Evolutionary conservation across 805 yeast species (phyloP), one percentile per base, ranked within the genome.

Genomic region (Dipodascopsis tothii): DNA sequence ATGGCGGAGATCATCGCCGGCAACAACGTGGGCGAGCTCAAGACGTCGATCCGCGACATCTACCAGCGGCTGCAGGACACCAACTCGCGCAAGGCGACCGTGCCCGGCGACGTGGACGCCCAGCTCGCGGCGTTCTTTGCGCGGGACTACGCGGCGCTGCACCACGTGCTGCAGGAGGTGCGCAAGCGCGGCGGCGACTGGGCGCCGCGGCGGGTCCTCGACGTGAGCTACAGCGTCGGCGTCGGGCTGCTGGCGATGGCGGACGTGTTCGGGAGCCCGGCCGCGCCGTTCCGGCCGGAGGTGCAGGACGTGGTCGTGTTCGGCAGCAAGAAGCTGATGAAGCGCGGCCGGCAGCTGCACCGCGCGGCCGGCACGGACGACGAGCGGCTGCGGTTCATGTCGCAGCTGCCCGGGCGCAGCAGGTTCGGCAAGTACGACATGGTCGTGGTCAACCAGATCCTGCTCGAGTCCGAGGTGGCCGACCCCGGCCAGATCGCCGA

Each of bases 141-240:
- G 2, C 95, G 84, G 56, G 83, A 84, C 57, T 90, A 85, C 58
- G 83, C 86, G 1, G 73, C 85, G 11, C 61, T 78, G 2, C 69
- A 69, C 41, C 84, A 80, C 50, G 84, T 80, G 0, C 63, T 92
- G 32, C 59, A 60, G 21, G 97, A 90, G 54, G 64, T 87, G 28
- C 69, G 75, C 52, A 68, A 70, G 35, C 68, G 88, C 33, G 60
- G 71, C 18, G 63, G 59, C 0, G 38, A 50, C 1, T 84, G 86
- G 66, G 61, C 61, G 19, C 96, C 96, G 0, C 57, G 71, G 22
- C 67, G 75, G 3, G 75, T 92, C 0, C 67, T 92, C 39, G 94
- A 85, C 57, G 75, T 85, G 11, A 90, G 95, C 0, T 79, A 73
- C 58, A 97, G 98, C 0, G 97, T 98, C 1, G 90, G 86, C 1